These are phyloP conservation scores for Tuctoria greenei DNA, from an alignment of 176 grass and related monocot species.

Conservation along the genomic window DNA sequence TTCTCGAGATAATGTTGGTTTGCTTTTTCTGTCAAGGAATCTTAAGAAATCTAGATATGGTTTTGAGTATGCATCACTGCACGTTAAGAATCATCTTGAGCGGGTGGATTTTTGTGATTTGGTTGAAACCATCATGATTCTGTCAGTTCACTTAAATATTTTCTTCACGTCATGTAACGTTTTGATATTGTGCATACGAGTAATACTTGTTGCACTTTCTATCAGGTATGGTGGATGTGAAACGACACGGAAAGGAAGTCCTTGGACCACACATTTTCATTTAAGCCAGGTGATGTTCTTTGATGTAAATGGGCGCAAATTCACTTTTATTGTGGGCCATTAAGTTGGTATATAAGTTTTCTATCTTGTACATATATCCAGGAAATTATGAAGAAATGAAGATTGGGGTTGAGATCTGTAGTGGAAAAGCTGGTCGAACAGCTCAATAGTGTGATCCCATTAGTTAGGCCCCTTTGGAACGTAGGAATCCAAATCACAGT, in stretches of 20 bases:
- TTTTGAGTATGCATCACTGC: constrained; percentile 76
- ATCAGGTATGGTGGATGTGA: constrained; percentile 51
- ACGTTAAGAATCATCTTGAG: constrained; percentile 86
- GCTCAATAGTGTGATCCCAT: constrained; percentile 47
- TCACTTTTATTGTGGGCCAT: constrained; percentile 4
- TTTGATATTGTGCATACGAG: constrained; percentile 32
- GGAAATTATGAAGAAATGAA: constrained; percentile 73
- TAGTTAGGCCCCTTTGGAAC: no score
- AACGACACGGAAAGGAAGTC: constrained; percentile 46
- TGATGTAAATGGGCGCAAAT: constrained; percentile 3
- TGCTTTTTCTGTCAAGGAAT: constrained; percentile 66
- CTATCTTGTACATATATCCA: constrained; percentile 33
- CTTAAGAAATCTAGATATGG: constrained; percentile 80
- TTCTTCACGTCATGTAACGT: constrained; percentile 8
- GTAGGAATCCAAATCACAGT: no score
- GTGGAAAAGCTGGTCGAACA: constrained; percentile 50
- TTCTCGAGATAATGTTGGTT: constrained; percentile 44
- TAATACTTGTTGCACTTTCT: constrained; percentile 35
- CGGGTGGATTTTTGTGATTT: constrained; percentile 73
- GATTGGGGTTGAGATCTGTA: constrained; percentile 48
- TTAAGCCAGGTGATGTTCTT: constrained; percentile 62
- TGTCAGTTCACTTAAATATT: constrained; percentile 56
- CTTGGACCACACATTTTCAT: constrained; percentile 88
- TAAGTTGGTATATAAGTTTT: constrained; percentile 7
- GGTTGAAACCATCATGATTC: constrained; percentile 68